These are phyloP conservation scores for Apophysomyces variabilis DNA, from an alignment of 371 early-diverging fungal genomes.

Conservation along the genomic window DNA sequence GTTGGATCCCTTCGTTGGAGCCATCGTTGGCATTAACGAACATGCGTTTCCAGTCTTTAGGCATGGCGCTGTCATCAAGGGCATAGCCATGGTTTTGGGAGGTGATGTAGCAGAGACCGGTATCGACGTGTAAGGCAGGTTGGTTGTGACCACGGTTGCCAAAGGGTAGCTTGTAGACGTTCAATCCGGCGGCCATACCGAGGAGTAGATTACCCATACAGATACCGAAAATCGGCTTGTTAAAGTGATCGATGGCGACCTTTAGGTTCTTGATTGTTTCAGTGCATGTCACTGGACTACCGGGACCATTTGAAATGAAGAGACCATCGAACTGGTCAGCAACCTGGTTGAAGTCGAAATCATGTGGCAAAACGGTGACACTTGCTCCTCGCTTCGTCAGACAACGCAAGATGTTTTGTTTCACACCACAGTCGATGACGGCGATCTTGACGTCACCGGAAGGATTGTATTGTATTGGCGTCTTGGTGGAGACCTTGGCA, in stretches of 20 bases:
- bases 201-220: constrained; percentile 96
- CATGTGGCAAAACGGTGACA: constrained; percentile 88
- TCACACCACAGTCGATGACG: constrained; percentile 90
- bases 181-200: constrained; percentile 88
- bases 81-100: constrained; percentile 97
- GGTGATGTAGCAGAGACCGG: constrained; percentile 85
- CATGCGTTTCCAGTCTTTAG: constrained; percentile 78
- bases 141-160: constrained; percentile 98
- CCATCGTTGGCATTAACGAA: constrained; percentile 96
- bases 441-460: constrained; percentile 77
- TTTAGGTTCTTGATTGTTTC: constrained; percentile 75
- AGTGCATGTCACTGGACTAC: constrained; percentile 75
- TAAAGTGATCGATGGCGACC: constrained; percentile 57
- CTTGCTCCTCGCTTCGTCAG: constrained; percentile 78
- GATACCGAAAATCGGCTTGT: constrained; percentile 95
- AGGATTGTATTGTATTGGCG: constrained; percentile 73
- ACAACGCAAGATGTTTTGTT: constrained; percentile 91
- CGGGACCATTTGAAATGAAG: constrained; percentile 95
- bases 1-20: constrained; percentile 92
- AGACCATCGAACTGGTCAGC: constrained; percentile 81
- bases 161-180: constrained; percentile 88
- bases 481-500: constrained; percentile 60
- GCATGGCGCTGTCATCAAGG: constrained; percentile 70
- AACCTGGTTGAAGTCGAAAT: constrained; percentile 69
- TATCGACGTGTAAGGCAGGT: constrained; percentile 80